Percentiles rank a stretch among this genome's conserved stretches.
phyloP scores from a whole-genome alignment of 1,284 basidiomycete genomes.

The Termitomyces sp. region DNA sequence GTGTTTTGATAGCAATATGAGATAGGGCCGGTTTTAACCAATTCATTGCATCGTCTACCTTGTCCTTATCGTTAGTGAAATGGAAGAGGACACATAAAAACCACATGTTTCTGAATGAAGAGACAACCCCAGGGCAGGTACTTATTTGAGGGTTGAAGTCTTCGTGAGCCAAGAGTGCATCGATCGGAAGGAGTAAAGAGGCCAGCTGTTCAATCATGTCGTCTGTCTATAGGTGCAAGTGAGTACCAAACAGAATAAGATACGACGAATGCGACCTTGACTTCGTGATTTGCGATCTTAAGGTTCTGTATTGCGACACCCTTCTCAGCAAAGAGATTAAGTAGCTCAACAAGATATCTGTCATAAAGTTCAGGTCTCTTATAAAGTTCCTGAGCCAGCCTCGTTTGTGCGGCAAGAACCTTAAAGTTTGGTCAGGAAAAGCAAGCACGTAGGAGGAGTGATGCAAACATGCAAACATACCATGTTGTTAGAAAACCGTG shows the following conservation, averaged over 20 bases:
- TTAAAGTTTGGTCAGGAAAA: constrained; percentile 24
- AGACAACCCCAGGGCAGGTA: constrained; percentile 62
- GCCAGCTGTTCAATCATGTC: constrained; percentile 83
- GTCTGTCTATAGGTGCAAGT: constrained; percentile 51
- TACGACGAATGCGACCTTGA: constrained; percentile 45
- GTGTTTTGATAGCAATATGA: constrained; percentile 86
- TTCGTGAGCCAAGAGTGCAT: constrained; percentile 77
- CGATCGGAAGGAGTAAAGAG: constrained; percentile 85
- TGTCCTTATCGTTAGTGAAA: constrained; percentile 50
- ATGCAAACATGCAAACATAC: constrained; percentile 39
- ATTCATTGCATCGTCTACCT: constrained; percentile 58
- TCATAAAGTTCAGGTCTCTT: constrained; percentile 73
- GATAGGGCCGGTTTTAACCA: constrained; percentile 76
- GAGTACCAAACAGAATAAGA: constrained; percentile 5
- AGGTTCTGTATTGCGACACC: constrained; percentile 87
- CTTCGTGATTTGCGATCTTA: constrained; percentile 56
- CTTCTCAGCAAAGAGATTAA: constrained; percentile 87
- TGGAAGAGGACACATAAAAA: constrained; percentile 86
- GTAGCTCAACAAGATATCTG: constrained; percentile 79
- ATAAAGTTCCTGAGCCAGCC: constrained; percentile 74
- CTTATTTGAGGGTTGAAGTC: constrained; percentile 65
- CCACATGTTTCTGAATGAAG: constrained; percentile 93
- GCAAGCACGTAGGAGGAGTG: constrained; percentile 8
- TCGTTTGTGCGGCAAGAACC: constrained; percentile 84
- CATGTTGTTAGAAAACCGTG: constrained; percentile 82